These are phyloP conservation scores for Penicillium frequentans DNA, from an alignment of 2,329 filamentous ascomycete species.

Conservation along the genomic window DNA sequence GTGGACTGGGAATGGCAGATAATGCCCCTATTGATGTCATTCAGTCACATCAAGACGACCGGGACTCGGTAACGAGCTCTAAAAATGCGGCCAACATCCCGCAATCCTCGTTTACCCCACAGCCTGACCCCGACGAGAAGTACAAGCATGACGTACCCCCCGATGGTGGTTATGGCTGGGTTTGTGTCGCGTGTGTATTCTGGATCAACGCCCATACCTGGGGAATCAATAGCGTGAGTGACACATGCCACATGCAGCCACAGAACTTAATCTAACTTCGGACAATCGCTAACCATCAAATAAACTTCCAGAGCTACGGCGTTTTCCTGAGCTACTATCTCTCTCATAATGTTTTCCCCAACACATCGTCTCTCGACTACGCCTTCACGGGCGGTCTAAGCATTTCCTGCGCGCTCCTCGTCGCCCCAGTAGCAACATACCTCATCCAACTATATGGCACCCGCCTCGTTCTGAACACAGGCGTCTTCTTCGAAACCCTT, in stretches of 20 bases:
- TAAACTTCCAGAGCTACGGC: slow-evolving; percentile 44
- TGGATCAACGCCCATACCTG: slow-evolving; percentile 70
- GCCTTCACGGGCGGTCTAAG: slow-evolving; percentile 62
- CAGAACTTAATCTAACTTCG: background rate
- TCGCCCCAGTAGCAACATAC: slow-evolving; percentile 58
- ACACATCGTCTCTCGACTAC: slow-evolving; percentile 56
- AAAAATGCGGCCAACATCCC: slow-evolving; percentile 9
- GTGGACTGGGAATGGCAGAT: slow-evolving; percentile 28
- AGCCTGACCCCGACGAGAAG: slow-evolving; percentile 29
- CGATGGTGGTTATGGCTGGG: slow-evolving; percentile 64
- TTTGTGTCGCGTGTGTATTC: slow-evolving; percentile 56
- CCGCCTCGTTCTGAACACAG: slow-evolving; percentile 55
- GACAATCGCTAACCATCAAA: background rate
- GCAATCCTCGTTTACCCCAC: slow-evolving; percentile 1
- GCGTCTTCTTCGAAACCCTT: slow-evolving; percentile 55
- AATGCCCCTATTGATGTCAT: slow-evolving; percentile 34
- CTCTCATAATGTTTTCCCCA: slow-evolving; percentile 54
- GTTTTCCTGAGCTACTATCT: slow-evolving; percentile 64
- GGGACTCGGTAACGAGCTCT: slow-evolving; percentile 7
- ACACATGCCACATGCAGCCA: background rate
- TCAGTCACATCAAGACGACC: slow-evolving; percentile 19
- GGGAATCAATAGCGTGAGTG: slow-evolving; percentile 66
- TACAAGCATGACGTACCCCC: slow-evolving; percentile 38
- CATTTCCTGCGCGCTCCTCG: slow-evolving; percentile 58
- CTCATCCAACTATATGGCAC: slow-evolving; percentile 56